Base-by-base conservation (phyloP, 345 rosid genomes). In the Acer yangbiense region DNA sequence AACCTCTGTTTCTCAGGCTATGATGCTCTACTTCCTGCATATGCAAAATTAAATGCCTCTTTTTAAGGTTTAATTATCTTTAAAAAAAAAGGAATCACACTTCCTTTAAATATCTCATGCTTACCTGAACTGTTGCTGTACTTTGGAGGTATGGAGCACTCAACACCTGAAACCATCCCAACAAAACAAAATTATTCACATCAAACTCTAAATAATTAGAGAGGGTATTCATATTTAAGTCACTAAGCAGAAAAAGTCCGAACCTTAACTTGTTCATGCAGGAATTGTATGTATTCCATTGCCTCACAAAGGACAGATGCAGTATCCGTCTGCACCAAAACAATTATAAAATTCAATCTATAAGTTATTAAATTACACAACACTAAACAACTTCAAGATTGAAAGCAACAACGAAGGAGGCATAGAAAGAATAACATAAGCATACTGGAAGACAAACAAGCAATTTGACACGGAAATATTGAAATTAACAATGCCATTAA, bases 251-350 rank as follows among this genome's bases (percentile, higher is more conserved):
- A 80, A 77, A 80, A 75, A 23, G 61, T 64, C 64, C 91, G 48
- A 70, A 96, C 99, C 97, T 94, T 90, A 62, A 96, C 97, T 92
- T 96, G 99, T 71, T 96, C 98, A 2, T 96, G 99, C 69, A 94
- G 97, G 85, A 96, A 96, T 78, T 76, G 89, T 62, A 96, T 96
- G 89, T 96, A 96, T 11, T 91, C 92, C 91, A 86, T 87, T 5
- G 98, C 91, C 81, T 92, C 98, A 46, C 72, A 82, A 76, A 96
- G 95, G 70, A 96, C 99, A 3, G 99, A 96, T 65, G 99, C 98
- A 63, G 99, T 96, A 83, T 96, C 99, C 0, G 99, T 95, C 98
- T 93, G 97, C 81, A 74, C 9, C 21, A 61, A 86, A 74, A 25
- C 2, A 62, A 16, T 23, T 60, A 9, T 5, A 46, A 7, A 8